These are phyloP conservation scores for Colletotrichum gigasporum DNA, from an alignment of 2,329 filamentous ascomycete species.

Conservation along the genomic window DNA sequence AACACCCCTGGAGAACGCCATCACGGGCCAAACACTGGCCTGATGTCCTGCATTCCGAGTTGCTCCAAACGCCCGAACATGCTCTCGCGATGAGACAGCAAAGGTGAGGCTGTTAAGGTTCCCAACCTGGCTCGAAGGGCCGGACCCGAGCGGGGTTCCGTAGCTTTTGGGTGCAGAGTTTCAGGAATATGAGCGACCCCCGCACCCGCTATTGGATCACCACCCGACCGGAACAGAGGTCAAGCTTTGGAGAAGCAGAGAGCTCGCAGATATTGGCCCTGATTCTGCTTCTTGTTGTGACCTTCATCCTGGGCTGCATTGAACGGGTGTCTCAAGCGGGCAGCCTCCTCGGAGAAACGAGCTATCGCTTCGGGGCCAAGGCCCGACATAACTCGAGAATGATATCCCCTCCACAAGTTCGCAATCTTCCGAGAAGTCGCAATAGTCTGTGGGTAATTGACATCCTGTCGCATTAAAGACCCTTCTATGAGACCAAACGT, in stretches of 20 bases:
- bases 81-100: conserved; percentile 21
- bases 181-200: neutral
- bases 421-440: too few species aligned
- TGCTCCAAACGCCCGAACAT: neutral
- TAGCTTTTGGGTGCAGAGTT: conserved; percentile 20
- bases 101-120: conserved; percentile 12
- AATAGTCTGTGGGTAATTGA: neutral
- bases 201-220: neutral
- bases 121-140: neutral
- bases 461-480: conserved; percentile 5
- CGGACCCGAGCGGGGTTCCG: conserved; percentile 20
- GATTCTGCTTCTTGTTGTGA: too few species aligned
- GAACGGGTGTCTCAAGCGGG: neutral
- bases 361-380: neutral
- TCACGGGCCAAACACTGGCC: neutral
- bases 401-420: too few species aligned
- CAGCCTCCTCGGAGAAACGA: neutral
- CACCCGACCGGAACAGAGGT: neutral
- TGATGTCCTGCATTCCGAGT: neutral
- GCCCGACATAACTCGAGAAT: too few species aligned
- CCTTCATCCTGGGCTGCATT: neutral
- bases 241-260: conserved; percentile 16
- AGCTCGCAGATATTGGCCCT: too few species aligned
- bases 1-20: neutral
- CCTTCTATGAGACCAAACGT: neutral